Conservation (phyloP, 305 asterid species). For the Fraxinus albicans region DNA sequence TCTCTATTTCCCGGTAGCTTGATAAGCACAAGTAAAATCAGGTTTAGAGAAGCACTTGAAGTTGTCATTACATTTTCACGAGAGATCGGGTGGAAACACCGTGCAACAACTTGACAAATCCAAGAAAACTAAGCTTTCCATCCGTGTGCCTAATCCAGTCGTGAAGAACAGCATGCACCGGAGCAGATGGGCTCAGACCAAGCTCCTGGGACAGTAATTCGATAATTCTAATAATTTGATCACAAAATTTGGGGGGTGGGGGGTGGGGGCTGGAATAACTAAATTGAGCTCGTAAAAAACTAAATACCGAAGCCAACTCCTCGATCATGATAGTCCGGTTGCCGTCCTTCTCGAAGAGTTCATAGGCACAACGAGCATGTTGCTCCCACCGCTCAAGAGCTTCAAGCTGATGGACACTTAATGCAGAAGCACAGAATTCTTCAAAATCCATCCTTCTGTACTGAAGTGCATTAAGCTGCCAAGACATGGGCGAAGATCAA, state of each 20-base stretch:
- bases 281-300: neutral
- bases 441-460: slow-evolving; percentile 81
- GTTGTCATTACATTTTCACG: slow-evolving; percentile 42
- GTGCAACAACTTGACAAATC: slow-evolving; percentile 63
- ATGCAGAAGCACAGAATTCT: slow-evolving; percentile 68
- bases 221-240: neutral
- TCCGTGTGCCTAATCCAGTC: slow-evolving; percentile 74
- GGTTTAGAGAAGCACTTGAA: neutral
- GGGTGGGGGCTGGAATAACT: neutral
- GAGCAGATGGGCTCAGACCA: slow-evolving; percentile 66
- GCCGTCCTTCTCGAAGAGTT: slow-evolving; percentile 72
- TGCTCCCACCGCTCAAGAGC: slow-evolving; percentile 73
- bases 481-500: neutral
- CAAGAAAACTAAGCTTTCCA: slow-evolving; percentile 75
- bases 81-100: slow-evolving; percentile 58
- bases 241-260: neutral
- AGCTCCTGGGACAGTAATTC: slow-evolving; percentile 50
- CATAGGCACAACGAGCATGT: slow-evolving; percentile 76
- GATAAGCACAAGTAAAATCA: neutral
- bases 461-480: slow-evolving; percentile 65
- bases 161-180: slow-evolving; percentile 64
- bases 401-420: slow-evolving; percentile 67
- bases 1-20: neutral
- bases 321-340: slow-evolving; percentile 69
- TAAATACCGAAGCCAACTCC: slow-evolving; percentile 67